Base-by-base conservation (phyloP, 371 early-diverging fungal species). In the Mucor circinelloides region DNA sequence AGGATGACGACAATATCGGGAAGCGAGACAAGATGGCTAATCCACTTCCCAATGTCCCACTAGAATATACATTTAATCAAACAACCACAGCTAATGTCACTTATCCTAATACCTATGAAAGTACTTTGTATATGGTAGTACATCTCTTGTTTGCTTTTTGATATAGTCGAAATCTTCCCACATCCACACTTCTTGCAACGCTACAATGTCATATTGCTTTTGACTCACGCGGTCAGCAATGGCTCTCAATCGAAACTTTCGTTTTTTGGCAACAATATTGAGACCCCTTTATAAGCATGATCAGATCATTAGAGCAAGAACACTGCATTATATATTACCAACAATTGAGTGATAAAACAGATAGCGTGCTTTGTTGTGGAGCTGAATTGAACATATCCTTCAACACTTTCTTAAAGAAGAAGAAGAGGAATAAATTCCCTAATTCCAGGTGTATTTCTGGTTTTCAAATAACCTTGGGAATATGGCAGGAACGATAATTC, bases 121-220 rank as follows among this genome's bases (percentile, higher is more conserved):
- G 60, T 84, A 83, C 38, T 79, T 80, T 2, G 82, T 50, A 67
- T 72, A 80, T 0, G 87, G 87, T 5, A 88, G 55, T 2, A 60
- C 63, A 0, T 72, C 31, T 13, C 52, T 62, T n/a, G 71, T 66
- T 46, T 69, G 62, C 6, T 73, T 50, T 17, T 76, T 77, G 19
- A 89, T 67, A 23, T 75, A 69, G 0, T 84, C 77, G 58, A 77
- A 84, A 67, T 89, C 88, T n/a, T 78, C 69, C 42, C 65, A 69
- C 60, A 85, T 70, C 90, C 90, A 89, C 0, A 88, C 77, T 61
- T 89, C 90, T 64, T 89, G 90, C 17, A 89, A 73, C 0, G 89
- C 85, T 1, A 89, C 85, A 66, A 89, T 81, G 40, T 88, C 87
- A 60, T 85, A 81, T 3, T 72, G 55, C 10, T 75, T 38, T 15